These are phyloP conservation scores for Corylus avellana DNA, from an alignment of 306 rosid species.

Conservation along the genomic window DNA sequence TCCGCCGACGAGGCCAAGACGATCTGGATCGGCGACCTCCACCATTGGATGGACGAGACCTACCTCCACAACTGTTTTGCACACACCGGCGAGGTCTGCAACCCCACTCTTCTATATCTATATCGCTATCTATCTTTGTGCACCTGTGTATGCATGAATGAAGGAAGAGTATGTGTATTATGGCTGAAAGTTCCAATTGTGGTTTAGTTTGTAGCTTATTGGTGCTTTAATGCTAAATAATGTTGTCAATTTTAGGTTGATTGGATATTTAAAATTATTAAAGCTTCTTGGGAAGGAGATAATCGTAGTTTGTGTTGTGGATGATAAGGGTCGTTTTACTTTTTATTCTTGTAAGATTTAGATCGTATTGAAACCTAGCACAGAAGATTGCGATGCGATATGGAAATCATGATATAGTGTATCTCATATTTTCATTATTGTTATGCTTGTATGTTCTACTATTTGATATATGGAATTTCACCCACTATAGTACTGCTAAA, in stretches of 20 bases:
- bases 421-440: neutral
- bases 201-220: neutral
- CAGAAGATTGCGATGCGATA: neutral
- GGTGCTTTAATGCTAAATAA: neutral
- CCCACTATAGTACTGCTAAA: neutral
- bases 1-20: constrained; percentile 87
- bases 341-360: neutral
- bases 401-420: neutral
- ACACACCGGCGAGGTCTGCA: constrained; percentile 71
- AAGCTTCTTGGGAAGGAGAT: neutral
- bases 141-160: neutral
- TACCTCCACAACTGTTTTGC: constrained; percentile 78
- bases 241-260: neutral
- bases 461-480: neutral
- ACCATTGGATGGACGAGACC: constrained; percentile 89
- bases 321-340: neutral
- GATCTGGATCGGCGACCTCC: constrained; percentile 91
- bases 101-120: neutral
- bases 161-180: neutral
- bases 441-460: neutral
- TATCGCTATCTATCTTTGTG: neutral
- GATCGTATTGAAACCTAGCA: neutral
- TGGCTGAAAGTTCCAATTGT: neutral
- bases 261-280: neutral
- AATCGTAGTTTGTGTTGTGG: neutral